Base-by-base conservation (phyloP, 2,329 filamentous ascomycete species). In the Arthrobotrys musiformis region DNA sequence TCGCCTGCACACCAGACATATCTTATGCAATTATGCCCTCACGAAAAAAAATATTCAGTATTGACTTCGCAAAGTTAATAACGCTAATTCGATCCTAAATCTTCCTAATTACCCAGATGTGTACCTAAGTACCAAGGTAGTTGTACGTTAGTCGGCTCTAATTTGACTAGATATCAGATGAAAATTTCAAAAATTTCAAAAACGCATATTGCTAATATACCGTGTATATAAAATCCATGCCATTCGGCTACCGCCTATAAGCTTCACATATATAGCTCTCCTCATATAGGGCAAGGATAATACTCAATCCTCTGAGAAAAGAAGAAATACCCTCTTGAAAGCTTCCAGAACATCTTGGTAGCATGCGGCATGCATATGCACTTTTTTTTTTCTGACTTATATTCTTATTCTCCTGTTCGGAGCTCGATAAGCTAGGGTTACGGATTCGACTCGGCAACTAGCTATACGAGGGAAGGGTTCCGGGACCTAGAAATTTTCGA, bases 211-310 rank as follows among this genome's bases (percentile, higher is more conserved):
- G n/a, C n/a, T n/a, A n/a, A n/a, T n/a, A n/a, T n/a, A n/a, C n/a
- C n/a, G n/a, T 35, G 6, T 22, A 22, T 58, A 40, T 58, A 58
- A 56, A 56, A 58, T 58, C 54, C 33, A 37, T 58, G 30, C 11
- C 9, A 17, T 33, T 33, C 54, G 19, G 66, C 7, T 42, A 44
- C 52, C 6, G 15, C 33, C 67, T 64, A 42, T 7, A 58, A 48
- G 33, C 58, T 58, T 64, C 58, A 70, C 52, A 58, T 69, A 70
- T 70, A 76, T 76, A 76, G 58, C 72, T 76, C 72, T 70, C 30
- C 22, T 40, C 40, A 28, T 76, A 76, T 76, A 70, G 72, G 37
- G 44, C 72, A 69, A 67, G 69, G 64, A 40, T 61, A 11, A 15
- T 30, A 22, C 24, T 17, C 24, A 52, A n/a, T n/a, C n/a, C n/a